phyloP scores from a whole-genome alignment of 208 protist genomes.

The Trichomonas tenax region DNA sequence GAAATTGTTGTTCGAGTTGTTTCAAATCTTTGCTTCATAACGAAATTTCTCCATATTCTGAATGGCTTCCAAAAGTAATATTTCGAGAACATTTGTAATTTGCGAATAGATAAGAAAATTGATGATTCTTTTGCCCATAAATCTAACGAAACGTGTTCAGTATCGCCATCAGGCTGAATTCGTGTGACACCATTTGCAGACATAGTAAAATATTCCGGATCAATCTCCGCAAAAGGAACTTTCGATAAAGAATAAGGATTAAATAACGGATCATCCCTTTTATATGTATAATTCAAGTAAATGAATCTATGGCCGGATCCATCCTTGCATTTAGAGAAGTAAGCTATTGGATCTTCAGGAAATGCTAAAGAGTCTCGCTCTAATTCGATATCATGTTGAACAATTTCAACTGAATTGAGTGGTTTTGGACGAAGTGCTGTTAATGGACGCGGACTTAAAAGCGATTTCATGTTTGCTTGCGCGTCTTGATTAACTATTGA shows the following conservation, averaged over 20 bases:
- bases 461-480: not conserved
- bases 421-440: not conserved
- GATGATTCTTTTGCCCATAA: not conserved
- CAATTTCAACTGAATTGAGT: not conserved
- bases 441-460: not conserved
- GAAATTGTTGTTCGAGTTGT: not conserved
- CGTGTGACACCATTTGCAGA: not conserved
- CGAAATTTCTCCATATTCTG: not conserved
- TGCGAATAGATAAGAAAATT: not conserved
- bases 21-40: not conserved
- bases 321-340: conserved; percentile 1
- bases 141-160: not conserved
- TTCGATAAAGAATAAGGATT: not conserved
- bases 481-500: not conserved
- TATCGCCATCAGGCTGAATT: not conserved
- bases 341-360: not conserved
- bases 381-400: not conserved
- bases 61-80: conserved; percentile 11
- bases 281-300: not conserved
- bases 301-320: not conserved
- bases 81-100: not conserved
- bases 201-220: conserved; percentile 16
- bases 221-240: not conserved
- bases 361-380: not conserved
- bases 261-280: not conserved